A percentile compares a stretch with the other conserved stretches of the same genome.
These are phyloP conservation scores for Rhodotorula sp. DNA, from an alignment of 1,284 basidiomycete genomes.

Conservation along the genomic window DNA sequence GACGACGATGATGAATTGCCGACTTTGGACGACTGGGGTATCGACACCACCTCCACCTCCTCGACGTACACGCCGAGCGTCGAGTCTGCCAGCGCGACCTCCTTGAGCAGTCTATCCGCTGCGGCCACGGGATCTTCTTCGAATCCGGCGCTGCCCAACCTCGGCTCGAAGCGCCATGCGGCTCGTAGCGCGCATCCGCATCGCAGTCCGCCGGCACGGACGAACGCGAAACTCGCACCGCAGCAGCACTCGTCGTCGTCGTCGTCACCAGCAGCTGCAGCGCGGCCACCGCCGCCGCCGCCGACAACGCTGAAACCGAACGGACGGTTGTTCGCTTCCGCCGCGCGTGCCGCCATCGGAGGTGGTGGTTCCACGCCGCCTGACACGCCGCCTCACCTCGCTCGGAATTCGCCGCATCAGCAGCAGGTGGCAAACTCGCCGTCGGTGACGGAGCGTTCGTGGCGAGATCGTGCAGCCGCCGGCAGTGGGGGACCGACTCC, in stretches of 20 bases:
- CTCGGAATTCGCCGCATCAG: neutral
- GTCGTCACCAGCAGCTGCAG: neutral
- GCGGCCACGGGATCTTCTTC: neutral
- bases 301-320: neutral
- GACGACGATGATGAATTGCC: conserved; percentile 28
- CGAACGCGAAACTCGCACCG: too few relatives aligned
- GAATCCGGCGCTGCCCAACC: neutral
- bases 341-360: neutral
- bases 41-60: neutral
- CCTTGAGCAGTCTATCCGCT: neutral
- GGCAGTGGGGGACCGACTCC: neutral
- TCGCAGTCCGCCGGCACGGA: neutral
- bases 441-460: too few relatives aligned
- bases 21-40: conserved; percentile 26
- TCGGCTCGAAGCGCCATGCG: neutral
- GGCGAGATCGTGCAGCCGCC: neutral
- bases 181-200: neutral
- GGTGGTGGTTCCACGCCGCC: neutral
- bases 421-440: neutral
- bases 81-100: neutral
- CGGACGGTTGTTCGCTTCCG: conserved; percentile 7
- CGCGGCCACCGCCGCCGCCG: neutral
- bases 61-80: neutral
- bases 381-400: conserved; percentile 10
- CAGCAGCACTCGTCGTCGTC: too few relatives aligned